Evolutionary conservation across 768 basidiomycete species (phyloP).

Genomic region (Cubamyces lactineus): DNA sequence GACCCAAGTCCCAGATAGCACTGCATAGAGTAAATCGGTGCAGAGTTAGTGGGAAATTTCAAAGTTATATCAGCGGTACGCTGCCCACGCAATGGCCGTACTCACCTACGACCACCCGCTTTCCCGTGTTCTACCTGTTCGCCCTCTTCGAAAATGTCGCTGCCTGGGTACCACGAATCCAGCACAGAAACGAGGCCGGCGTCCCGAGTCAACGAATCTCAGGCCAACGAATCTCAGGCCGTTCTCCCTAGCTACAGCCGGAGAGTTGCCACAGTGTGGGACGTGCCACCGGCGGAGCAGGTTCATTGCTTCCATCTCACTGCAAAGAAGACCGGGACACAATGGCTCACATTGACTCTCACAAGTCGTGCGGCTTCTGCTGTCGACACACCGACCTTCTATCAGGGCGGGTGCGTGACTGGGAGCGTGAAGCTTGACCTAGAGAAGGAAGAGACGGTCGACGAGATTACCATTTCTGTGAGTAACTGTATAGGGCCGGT

Average conservation of each 20-base stretch:
- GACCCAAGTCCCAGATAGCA: no score
- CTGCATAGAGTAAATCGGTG: not conserved
- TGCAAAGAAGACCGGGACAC: constrained; percentile 14
- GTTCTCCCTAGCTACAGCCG: constrained; percentile 1
- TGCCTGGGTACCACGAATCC: not conserved
- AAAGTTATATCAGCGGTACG: not conserved
- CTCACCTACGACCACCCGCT: no score
- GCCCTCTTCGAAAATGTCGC: not conserved
- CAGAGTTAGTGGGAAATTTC: not conserved
- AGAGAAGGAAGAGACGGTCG: constrained; percentile 16
- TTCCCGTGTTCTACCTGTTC: no score
- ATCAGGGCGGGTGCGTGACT: constrained; percentile 12
- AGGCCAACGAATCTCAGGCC: not conserved
- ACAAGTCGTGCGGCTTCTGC: constrained; percentile 9
- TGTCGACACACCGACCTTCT: constrained; percentile 9
- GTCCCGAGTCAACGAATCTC: no score
- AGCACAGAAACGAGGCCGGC: no score
- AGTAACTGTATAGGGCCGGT: not conserved
- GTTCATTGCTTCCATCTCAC: constrained; percentile 8
- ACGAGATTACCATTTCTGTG: constrained; percentile 16
- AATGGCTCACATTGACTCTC: constrained; percentile 17
- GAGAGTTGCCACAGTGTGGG: constrained; percentile 3
- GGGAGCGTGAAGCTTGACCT: constrained; percentile 11
- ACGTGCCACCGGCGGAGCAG: constrained; percentile 8
- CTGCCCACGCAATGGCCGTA: not conserved